These are phyloP conservation scores for Conticribra guillardii DNA, from an alignment of 108 stramenopile genomes.

Conservation along the genomic window DNA sequence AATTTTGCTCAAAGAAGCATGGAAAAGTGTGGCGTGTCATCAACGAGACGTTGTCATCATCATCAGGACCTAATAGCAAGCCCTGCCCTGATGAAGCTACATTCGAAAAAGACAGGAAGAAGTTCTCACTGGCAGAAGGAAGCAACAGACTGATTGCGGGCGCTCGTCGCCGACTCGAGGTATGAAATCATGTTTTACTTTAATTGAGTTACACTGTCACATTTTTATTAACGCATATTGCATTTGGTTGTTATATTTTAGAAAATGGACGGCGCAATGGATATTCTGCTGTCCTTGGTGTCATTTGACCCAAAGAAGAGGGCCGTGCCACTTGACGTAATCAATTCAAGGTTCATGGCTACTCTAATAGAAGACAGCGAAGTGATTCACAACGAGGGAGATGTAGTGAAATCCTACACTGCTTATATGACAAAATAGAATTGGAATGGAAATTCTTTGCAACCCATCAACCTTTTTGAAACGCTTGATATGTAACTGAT, in stretches of 20 bases:
- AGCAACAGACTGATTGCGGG: constrained; percentile 64
- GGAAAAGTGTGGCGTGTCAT: constrained; percentile 81
- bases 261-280: constrained; percentile 84
- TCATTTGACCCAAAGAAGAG: constrained; percentile 73
- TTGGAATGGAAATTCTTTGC: background rate
- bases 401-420: constrained; percentile 54
- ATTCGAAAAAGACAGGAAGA: constrained; percentile 60
- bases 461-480: too few species aligned
- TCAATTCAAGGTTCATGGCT: constrained; percentile 80
- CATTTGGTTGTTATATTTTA: too few species aligned
- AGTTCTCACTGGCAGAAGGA: constrained; percentile 67
- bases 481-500: too few species aligned
- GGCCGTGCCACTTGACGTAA: constrained; percentile 69
- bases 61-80: constrained; percentile 18
- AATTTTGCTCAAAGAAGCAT: constrained; percentile 39
- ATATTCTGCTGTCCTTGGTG: constrained; percentile 68
- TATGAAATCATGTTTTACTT: constrained; percentile 1
- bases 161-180: constrained; percentile 61
- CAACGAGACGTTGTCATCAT: constrained; percentile 21
- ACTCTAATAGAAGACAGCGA: constrained; percentile 60
- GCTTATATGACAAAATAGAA: constrained; percentile 25
- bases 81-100: constrained; percentile 47
- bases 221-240: constrained; percentile 8
- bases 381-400: constrained; percentile 28
- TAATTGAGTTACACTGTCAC: background rate